Conservation (phyloP, 345 rosid genomes). For the Lepidium africanum region DNA sequence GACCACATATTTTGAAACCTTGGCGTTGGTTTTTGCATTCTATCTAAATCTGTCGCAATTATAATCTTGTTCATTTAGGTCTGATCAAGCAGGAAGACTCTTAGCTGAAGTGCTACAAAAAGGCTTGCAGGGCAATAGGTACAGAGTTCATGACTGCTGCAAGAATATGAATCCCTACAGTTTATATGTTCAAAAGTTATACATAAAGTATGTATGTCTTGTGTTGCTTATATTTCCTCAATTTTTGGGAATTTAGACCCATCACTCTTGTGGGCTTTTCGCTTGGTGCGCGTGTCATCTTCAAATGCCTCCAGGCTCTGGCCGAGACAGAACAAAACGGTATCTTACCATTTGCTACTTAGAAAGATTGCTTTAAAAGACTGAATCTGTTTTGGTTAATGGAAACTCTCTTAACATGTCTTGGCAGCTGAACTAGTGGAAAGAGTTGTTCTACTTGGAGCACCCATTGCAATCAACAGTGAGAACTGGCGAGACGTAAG, state of each 20-base stretch:
- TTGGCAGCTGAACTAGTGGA: constrained; percentile 80
- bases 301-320: constrained; percentile 79
- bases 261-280: constrained; percentile 87
- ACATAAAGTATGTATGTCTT: background rate
- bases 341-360: constrained; percentile 14
- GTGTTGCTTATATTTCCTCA: background rate
- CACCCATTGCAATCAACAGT: constrained; percentile 66
- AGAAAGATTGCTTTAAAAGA: background rate
- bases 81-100: constrained; percentile 87
- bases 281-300: constrained; percentile 88
- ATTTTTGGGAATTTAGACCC: constrained; percentile 68
- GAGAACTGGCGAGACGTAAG: constrained; percentile 91
- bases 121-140: constrained; percentile 97
- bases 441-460: constrained; percentile 90
- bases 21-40: background rate
- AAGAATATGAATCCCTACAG: background rate
- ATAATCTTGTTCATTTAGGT: constrained; percentile 37
- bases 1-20: background rate
- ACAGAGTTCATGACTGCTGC: constrained; percentile 2
- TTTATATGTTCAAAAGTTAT: background rate
- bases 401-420: background rate
- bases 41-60: background rate
- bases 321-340: constrained; percentile 79
- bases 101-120: constrained; percentile 81
- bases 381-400: background rate